Evolutionary conservation across 345 rosid genomes (phyloP), one percentile per base, ranked within the genome.

Genomic region (Geranium brycei): DNA sequence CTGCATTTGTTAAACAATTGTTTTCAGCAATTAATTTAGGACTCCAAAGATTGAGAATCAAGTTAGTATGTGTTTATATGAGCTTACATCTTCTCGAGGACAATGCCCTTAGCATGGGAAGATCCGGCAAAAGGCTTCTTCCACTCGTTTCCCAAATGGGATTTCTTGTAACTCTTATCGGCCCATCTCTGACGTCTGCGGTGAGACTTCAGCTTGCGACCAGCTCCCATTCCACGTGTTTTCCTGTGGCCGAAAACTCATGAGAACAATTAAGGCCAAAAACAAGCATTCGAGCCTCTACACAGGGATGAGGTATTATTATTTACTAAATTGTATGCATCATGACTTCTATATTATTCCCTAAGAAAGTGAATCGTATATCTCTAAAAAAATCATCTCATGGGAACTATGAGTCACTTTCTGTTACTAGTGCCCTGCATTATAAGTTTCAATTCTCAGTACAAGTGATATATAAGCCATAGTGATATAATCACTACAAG

Each of bases 181-280:
- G 98, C 89, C 98, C 98, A 92, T 82, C 89, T 87, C 68, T 92
- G 92, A 32, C 71, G 84, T 40, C 85, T 85, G 2, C 98, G 75
- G 80, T 81, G 96, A 66, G 70, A 74, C 74, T 79, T 82, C 76
- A 91, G 81, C 87, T 91, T 91, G 68, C 98, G 86, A 57, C 78
- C 90, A 55, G 93, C 82, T 81, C 89, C 90, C 88, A 84, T 82
- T 38, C 93, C 93, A 75, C 77, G 86, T 16, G 88, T 87, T 78
- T 87, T 87, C 79, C 90, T 87, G 81, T n/a, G 60, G 32, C 1
- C 18, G 63, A 53, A 28, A 0, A 10, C 31, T 13, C 19, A 4
- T 35, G 53, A 40, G 55, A 3, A 60, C 35, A 5, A 28, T 60
- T 58, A 17, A 58, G 28, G 10, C 28, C 28, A 23, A 23, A 23